Evolutionary conservation across 495 filamentous ascomycete genomes (phyloP), one percentile per base, ranked within the genome.

Genomic region (Cairneyella variabilis): DNA sequence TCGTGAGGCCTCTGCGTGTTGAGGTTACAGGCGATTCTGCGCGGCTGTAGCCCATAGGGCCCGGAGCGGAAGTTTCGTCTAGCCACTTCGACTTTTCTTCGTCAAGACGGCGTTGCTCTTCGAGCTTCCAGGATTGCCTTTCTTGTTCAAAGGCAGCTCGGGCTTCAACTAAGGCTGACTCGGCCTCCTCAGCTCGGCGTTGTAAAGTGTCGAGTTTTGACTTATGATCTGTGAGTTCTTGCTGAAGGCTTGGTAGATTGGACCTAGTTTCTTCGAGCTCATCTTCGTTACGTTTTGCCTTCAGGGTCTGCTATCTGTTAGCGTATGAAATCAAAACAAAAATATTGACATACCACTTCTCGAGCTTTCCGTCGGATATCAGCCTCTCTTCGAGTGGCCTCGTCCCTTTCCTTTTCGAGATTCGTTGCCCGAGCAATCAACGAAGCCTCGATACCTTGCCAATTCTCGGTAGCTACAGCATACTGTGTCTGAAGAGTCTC

Each of bases 401-500:
- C 92, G 61, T 97, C 92, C 39, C 91, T 74, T 62, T 99, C 95
- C 63, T 84, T 90, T 64, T 99, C 93, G 9, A 96, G 72, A 48
- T 72, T 83, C 1, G 82, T 75, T 23, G 95, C 75, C 40, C 90
- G 77, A 18, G 85, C 77, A 30, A 89, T 76, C 40, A 97, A 69
- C 0, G 88, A 91, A 11, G 87, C 80, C 59, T 99, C 92, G 41
- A 97, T 88, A 0, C 90, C 88, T 54, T 97, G 91, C 95, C 95
- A 99, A 65, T 97, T 99, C 60, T 95, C 91, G 55, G 88, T 92
- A 2, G 95, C 93, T 45, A 90, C 82, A 0, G 90, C 85, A 67
- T 99, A 95, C 68, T 99, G 95, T 3, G 87, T 92, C 69, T 97
- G 95, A 44, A 99, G 70, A 2, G 89, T 97, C 74, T 99, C 95